A percentile compares a stretch with the other conserved stretches of the same genome.
Evolutionary conservation across 2,329 filamentous ascomycete species (phyloP).

Genomic region (Myriangium duriaei): DNA sequence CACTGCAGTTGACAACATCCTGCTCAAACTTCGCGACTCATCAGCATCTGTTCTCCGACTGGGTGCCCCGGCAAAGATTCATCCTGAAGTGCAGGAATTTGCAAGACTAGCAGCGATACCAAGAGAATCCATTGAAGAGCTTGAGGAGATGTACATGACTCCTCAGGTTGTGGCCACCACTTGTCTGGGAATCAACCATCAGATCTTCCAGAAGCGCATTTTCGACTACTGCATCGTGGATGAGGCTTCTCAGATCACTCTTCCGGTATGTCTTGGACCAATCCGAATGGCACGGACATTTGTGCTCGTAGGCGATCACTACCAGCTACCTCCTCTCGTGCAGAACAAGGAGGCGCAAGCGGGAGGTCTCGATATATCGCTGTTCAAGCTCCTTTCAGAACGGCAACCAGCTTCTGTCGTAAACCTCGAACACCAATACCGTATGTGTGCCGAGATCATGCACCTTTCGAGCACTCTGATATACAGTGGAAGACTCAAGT

Average conservation of each 20-base stretch:
- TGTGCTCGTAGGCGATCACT: conserved; percentile 91
- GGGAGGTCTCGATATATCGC: conserved; percentile 78
- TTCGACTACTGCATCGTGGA: conserved; percentile 99
- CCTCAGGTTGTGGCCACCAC: conserved; percentile 89
- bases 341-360: conserved; percentile 78
- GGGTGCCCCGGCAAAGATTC: conserved; percentile 72
- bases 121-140: conserved; percentile 67
- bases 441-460: conserved; percentile 98
- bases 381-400: conserved; percentile 90
- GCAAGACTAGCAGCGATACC: conserved; percentile 63
- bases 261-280: conserved; percentile 86
- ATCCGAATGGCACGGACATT: conserved; percentile 89
- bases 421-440: conserved; percentile 89
- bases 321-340: conserved; percentile 86
- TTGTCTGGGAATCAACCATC: conserved; percentile 82
- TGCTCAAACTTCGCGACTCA: conserved; percentile 68
- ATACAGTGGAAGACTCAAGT: conserved; percentile 81
- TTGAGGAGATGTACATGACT: conserved; percentile 71
- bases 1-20: conserved; percentile 93
- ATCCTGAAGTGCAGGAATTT: conserved; percentile 77
- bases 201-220: conserved; percentile 71
- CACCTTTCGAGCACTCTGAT: conserved; percentile 83
- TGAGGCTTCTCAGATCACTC: conserved; percentile 91
- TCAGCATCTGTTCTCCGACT: conserved; percentile 67
- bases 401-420: conserved; percentile 77